Conservation (phyloP, 768 basidiomycete species). For the Naganishia onofrii region DNA sequence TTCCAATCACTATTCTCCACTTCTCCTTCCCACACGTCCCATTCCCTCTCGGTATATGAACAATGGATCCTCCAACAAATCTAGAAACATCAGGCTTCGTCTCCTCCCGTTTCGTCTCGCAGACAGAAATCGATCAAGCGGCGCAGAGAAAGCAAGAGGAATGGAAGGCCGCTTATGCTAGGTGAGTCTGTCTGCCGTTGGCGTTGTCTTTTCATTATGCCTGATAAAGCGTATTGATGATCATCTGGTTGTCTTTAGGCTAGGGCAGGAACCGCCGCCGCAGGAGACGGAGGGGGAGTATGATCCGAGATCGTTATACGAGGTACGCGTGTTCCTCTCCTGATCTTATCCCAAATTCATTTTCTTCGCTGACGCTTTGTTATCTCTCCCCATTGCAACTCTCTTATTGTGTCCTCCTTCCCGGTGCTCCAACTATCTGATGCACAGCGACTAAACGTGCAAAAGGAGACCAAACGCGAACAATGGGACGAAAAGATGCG, state of each 20-base stretch:
- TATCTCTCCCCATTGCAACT: too few relatives aligned
- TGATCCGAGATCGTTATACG: conserved; percentile 52
- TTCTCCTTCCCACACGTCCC: too few relatives aligned
- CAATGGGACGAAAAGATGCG: conserved; percentile 55
- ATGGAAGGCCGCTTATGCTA: conserved; percentile 54
- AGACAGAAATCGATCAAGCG: conserved; percentile 50
- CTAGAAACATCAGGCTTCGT: conserved; percentile 24
- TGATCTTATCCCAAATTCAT: too few relatives aligned
- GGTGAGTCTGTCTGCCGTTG: conserved; percentile 31
- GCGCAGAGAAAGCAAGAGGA: conserved; percentile 48
- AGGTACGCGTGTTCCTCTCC: conserved; percentile 35
- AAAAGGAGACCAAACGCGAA: conserved; percentile 51
- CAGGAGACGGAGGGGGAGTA: conserved; percentile 42
- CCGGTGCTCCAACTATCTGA: neutral
- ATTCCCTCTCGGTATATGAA: neutral
- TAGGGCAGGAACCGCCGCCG: conserved; percentile 53
- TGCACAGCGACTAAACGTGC: conserved; percentile 13
- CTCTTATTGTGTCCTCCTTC: neutral
- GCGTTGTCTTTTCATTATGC: neutral
- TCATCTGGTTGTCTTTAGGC: conserved; percentile 30
- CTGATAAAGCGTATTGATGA: neutral
- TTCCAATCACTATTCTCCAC: neutral
- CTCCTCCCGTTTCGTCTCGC: conserved; percentile 52
- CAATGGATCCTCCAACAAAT: conserved; percentile 6
- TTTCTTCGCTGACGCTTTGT: too few relatives aligned